These are phyloP conservation scores for Leccinum arenicola DNA, from an alignment of 768 basidiomycete genomes.

Conservation along the genomic window DNA sequence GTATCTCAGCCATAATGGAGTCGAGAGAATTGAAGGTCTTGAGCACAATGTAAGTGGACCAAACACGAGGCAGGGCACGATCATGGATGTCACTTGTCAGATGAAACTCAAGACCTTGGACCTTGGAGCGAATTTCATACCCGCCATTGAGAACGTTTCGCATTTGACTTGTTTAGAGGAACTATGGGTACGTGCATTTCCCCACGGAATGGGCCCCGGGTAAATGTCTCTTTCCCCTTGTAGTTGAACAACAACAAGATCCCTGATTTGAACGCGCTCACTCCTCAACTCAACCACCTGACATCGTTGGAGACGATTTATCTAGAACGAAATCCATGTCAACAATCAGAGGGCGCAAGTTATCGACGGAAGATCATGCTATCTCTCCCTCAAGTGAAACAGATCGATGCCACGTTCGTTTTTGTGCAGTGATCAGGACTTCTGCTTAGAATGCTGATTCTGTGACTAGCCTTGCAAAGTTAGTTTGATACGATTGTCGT, in stretches of 20 bases:
- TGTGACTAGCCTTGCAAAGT: conserved; percentile 47
- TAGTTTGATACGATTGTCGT: conserved; percentile 32
- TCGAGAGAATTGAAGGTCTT: conserved; percentile 79
- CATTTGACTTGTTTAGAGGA: conserved; percentile 82
- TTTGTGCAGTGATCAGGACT: not conserved
- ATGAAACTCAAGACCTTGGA: conserved; percentile 81
- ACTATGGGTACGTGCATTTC: conserved; percentile 70
- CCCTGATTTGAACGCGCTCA: conserved; percentile 62
- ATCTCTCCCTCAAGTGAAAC: conserved; percentile 82
- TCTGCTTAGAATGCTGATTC: conserved; percentile 1
- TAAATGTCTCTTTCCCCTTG: conserved; percentile 2
- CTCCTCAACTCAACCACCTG: conserved; percentile 60
- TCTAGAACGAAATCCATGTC: conserved; percentile 93
- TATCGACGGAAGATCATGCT: conserved; percentile 91
- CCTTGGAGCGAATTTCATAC: conserved; percentile 80
- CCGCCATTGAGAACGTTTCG: conserved; percentile 75
- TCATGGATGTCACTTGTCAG: conserved; percentile 26
- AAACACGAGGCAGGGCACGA: not conserved
- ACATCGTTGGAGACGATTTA: conserved; percentile 81
- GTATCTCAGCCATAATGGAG: conserved; percentile 92
- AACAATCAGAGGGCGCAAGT: conserved; percentile 66
- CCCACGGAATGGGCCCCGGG: not conserved
- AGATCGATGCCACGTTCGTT: conserved; percentile 94
- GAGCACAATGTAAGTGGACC: conserved; percentile 65
- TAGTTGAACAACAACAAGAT: conserved; percentile 91